Evolutionary conservation across 176 grass and related monocot species (phyloP).

Genomic region (Aegilops bicornis): DNA sequence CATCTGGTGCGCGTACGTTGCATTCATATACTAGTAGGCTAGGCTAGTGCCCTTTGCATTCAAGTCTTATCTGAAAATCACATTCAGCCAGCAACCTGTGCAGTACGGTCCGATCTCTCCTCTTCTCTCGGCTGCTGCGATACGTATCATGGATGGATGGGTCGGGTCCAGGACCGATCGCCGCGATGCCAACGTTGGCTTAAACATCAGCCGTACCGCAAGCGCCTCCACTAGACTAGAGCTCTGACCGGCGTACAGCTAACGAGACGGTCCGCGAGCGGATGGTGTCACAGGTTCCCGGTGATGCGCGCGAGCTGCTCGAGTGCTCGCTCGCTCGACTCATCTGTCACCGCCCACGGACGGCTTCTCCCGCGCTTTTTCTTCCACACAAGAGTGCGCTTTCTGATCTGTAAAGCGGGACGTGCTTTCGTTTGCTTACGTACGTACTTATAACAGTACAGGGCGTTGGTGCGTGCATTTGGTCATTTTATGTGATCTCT

Average conservation of each 20-base stretch:
- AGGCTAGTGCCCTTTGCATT: not conserved
- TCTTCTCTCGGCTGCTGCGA: not conserved
- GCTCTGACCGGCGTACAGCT: conserved; percentile 4
- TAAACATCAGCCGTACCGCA: not conserved
- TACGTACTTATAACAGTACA: conserved; percentile 29
- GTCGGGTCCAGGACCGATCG: not conserved
- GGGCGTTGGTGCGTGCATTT: not conserved
- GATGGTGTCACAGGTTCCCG: conserved; percentile 42
- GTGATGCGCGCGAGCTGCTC: conserved; percentile 7
- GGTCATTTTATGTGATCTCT: not conserved
- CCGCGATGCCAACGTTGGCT: not conserved
- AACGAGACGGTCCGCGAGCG: conserved; percentile 4
- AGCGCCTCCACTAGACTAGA: not conserved
- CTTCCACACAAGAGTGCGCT: not conserved
- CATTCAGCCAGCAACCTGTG: not conserved
- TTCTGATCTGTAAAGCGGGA: conserved; percentile 39
- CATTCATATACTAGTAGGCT: not conserved
- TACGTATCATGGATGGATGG: not conserved
- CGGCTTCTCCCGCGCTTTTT: conserved; percentile 12
- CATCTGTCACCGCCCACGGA: conserved; percentile 23
- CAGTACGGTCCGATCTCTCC: not conserved
- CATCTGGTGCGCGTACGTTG: not conserved
- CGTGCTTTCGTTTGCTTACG: not conserved
- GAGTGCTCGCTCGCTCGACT: conserved; percentile 12
- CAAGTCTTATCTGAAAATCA: not conserved